Base-by-base conservation (phyloP, 345 rosid genomes). In the Aquilaria malaccensis region DNA sequence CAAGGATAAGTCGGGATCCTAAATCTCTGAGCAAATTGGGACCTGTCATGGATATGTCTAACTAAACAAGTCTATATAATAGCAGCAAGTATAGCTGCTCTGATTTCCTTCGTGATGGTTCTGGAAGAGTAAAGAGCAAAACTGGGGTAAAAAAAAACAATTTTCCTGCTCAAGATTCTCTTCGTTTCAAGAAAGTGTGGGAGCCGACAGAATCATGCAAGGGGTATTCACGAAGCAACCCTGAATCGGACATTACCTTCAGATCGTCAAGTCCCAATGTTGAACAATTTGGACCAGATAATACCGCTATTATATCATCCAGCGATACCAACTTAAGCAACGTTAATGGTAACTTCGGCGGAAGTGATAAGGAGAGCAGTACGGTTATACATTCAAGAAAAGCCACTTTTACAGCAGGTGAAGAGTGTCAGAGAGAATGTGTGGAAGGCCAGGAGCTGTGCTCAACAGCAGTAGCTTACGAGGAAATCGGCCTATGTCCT, bases 191-290 rank as follows among this genome's bases (percentile, higher is more conserved):
- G 76, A 83, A 92, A 74, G 85, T 89, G 56, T 83, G 91, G 95
- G 95, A 87, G 74, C 84, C 96, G 5, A 67, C 79, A 77, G 96
- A 88, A 71, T 66, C 79, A 22, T 85, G 74, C 61, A 86, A 77
- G 68, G 88, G 77, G 68, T 79, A 83, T 53, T 67, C 87, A 13
- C 54, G 85, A 63, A 84, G 81, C 86, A 86, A 80, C 78, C 79
- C 90, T 9, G 83, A 80, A 37, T 63, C 83, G 65, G 88, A 81
- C 58, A 64, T 86, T 57, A 78, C 83, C 47, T 50, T 79, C 72
- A 75, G 75, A 58, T 70, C 84, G 63, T 80, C 93, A 58, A 56
- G 70, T 60, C 75, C 63, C 59, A 76, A 75, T 65, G 61, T 60
- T 71, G 76, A 72, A 70, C 81, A 67, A 49, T 64, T 68, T 58